These are phyloP conservation scores for Sarocladiaceae sp. DNA, from an alignment of 2,329 filamentous ascomycete genomes.

Conservation along the genomic window DNA sequence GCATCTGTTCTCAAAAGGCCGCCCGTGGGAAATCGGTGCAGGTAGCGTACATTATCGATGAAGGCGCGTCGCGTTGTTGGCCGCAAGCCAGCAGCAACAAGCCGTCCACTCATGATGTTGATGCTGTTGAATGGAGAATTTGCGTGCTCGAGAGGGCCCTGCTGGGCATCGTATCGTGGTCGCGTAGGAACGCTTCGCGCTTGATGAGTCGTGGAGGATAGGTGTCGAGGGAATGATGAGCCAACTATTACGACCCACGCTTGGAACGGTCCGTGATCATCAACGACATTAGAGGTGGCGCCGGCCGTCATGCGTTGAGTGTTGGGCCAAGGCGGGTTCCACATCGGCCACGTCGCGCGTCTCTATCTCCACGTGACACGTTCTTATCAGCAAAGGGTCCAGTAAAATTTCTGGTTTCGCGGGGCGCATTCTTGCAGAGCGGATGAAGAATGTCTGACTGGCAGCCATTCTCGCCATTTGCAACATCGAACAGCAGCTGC, in stretches of 20 bases:
- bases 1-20: constrained; percentile 63
- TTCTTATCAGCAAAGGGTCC: constrained; percentile 5
- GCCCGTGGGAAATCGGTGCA: constrained; percentile 61
- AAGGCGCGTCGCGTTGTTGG: constrained; percentile 58
- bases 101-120: constrained; percentile 28
- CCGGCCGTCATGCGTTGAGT: constrained; percentile 1
- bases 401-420: constrained; percentile 9
- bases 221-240: background rate
- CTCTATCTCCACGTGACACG: constrained; percentile 3
- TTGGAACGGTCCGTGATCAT: constrained; percentile 4
- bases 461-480: background rate
- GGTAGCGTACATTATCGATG: constrained; percentile 51
- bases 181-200: constrained; percentile 2
- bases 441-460: background rate
- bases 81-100: constrained; percentile 63
- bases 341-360: background rate
- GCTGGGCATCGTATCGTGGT: constrained; percentile 6
- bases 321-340: background rate
- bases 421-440: constrained; percentile 6
- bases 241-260: constrained; percentile 2
- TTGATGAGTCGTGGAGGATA: background rate
- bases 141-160: background rate
- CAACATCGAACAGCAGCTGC: constrained; percentile 10
- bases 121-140: background rate
- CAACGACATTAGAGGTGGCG: constrained; percentile 7